Evolutionary conservation across 2,329 filamentous ascomycete genomes (phyloP).

Genomic region (Shiraia bambusicola): DNA sequence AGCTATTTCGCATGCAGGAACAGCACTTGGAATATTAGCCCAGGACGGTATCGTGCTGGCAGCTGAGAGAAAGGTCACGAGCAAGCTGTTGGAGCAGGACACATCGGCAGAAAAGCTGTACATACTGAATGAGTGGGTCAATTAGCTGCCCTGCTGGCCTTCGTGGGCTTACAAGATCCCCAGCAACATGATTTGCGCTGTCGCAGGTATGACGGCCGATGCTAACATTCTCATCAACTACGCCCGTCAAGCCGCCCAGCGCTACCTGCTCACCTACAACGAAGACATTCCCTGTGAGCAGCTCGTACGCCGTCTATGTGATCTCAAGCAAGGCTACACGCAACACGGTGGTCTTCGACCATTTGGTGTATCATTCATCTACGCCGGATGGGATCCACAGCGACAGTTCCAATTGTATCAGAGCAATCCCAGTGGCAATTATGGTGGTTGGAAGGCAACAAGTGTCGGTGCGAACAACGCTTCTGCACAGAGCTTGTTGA

Average conservation of each 20-base stretch:
- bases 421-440: constrained; percentile 98
- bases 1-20: constrained; percentile 97
- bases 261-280: constrained; percentile 98
- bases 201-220: constrained; percentile 98
- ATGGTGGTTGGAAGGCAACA: constrained; percentile 98
- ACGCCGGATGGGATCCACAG: constrained; percentile 94
- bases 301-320: constrained; percentile 92
- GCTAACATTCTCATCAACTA: constrained; percentile 99
- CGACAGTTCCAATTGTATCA: constrained; percentile 98
- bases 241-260: constrained; percentile 92
- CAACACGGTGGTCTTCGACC: constrained; percentile 97
- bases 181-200: constrained; percentile 99
- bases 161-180: constrained; percentile 6
- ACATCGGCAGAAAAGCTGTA: constrained; percentile 99
- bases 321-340: constrained; percentile 98
- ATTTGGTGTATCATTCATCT: constrained; percentile 99
- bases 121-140: constrained; percentile 88
- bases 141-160: not conserved
- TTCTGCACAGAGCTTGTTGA: constrained; percentile 91
- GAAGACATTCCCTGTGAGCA: constrained; percentile 99
- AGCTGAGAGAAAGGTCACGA: constrained; percentile 97
- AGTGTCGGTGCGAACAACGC: constrained; percentile 98
- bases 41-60: constrained; percentile 98
- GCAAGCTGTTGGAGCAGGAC: constrained; percentile 98
- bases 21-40: constrained; percentile 92